Evolutionary conservation across 2,329 filamentous ascomycete species (phyloP).

Genomic region (Coleophoma crateriformis): DNA sequence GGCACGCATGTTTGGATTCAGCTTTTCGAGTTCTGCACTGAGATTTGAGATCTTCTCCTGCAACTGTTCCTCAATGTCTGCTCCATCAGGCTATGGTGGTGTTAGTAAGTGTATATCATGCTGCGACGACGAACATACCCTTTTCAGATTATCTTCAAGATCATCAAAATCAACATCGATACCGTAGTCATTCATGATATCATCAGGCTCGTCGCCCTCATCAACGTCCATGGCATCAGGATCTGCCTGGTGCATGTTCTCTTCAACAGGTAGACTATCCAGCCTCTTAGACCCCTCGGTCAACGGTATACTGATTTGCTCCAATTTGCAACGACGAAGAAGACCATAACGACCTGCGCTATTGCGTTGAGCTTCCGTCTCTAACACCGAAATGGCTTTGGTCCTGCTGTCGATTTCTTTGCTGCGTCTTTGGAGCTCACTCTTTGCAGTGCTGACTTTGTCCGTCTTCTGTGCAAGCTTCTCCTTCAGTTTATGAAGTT

Average conservation of each 20-base stretch:
- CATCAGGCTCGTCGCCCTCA: conserved; percentile 59
- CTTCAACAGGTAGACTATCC: conserved; percentile 83
- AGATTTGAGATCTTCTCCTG: conserved; percentile 73
- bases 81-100: conserved; percentile 54
- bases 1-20: conserved; percentile 94
- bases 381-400: conserved; percentile 72
- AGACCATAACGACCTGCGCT: conserved; percentile 78
- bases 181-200: conserved; percentile 79
- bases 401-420: conserved; percentile 74
- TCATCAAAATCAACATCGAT: conserved; percentile 83
- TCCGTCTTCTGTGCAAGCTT: conserved; percentile 66
- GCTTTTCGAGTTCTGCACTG: conserved; percentile 78
- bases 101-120: conserved; percentile 23
- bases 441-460: conserved; percentile 70
- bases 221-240: conserved; percentile 92
- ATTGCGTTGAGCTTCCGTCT: conserved; percentile 81
- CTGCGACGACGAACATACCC: conserved; percentile 44
- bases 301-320: conserved; percentile 85
- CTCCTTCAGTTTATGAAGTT: conserved; percentile 62
- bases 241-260: conserved; percentile 70
- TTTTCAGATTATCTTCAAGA: conserved; percentile 76
- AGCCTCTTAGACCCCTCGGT: conserved; percentile 63
- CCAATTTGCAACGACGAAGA: conserved; percentile 84
- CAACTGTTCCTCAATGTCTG: conserved; percentile 68
- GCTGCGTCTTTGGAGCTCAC: conserved; percentile 76